phyloP scores from a whole-genome alignment of 306 rosid genomes.

The Rosa rugosa region DNA sequence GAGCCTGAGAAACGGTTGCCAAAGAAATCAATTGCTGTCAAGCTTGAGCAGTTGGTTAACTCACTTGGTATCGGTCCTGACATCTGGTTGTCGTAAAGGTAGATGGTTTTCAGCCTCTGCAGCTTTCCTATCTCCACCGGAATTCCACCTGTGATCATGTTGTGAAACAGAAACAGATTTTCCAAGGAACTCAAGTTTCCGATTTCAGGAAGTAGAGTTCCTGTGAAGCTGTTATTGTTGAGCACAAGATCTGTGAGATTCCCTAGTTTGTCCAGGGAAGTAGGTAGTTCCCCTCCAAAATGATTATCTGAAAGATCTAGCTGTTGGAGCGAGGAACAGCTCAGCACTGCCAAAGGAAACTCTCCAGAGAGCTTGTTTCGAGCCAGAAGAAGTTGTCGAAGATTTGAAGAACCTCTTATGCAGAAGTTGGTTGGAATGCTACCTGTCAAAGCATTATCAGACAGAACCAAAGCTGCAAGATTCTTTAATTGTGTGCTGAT shows the following conservation, averaged over 20 bases:
- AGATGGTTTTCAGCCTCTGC: slow-evolving; percentile 50
- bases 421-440: slow-evolving; percentile 71
- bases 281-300: slow-evolving; percentile 73
- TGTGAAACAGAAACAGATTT: slow-evolving; percentile 62
- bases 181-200: slow-evolving; percentile 73
- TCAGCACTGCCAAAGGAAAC: slow-evolving; percentile 68
- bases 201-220: slow-evolving; percentile 66
- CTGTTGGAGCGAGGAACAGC: slow-evolving; percentile 74
- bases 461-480: slow-evolving; percentile 63
- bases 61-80: slow-evolving; percentile 75
- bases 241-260: slow-evolving; percentile 73
- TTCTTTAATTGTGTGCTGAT: slow-evolving; percentile 36
- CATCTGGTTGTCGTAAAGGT: slow-evolving; percentile 88
- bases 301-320: slow-evolving; percentile 80
- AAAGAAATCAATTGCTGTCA: slow-evolving; percentile 74
- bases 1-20: slow-evolving; percentile 81
- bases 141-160: slow-evolving; percentile 61
- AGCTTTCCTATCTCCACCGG: slow-evolving; percentile 84
- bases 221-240: slow-evolving; percentile 80
- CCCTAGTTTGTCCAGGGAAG: slow-evolving; percentile 48
- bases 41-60: slow-evolving; percentile 76
- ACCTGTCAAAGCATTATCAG: slow-evolving; percentile 75
- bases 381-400: slow-evolving; percentile 66
- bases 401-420: slow-evolving; percentile 52
- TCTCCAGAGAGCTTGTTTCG: slow-evolving; percentile 64